Percentiles rank a stretch among this genome's conserved stretches.
Evolutionary conservation across 768 basidiomycete species (phyloP).

Genomic region (Collybia sordida): DNA sequence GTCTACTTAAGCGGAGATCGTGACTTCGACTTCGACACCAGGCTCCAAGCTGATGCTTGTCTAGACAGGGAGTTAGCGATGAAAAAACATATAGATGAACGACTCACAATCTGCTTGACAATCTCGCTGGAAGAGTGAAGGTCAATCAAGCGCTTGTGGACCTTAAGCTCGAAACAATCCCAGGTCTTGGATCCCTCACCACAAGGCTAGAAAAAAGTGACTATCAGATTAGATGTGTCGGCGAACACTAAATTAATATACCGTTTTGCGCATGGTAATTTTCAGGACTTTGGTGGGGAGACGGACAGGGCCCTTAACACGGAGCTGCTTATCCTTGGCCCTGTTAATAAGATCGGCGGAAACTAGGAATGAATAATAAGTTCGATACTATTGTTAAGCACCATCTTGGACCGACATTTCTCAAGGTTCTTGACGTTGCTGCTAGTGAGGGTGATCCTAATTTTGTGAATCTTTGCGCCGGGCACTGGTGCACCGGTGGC

Average conservation of each 20-base stretch:
- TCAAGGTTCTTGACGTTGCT: constrained; percentile 98
- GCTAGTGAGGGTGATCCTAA: constrained; percentile 97
- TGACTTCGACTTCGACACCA: constrained; percentile 98
- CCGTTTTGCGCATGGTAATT: constrained; percentile 99
- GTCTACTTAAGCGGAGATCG: constrained; percentile 71
- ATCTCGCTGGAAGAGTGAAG: constrained; percentile 98
- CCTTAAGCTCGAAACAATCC: constrained; percentile 99
- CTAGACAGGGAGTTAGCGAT: constrained; percentile 38
- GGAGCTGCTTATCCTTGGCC: constrained; percentile 99
- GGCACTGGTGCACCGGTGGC: constrained; percentile 85
- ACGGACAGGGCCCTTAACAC: constrained; percentile 97
- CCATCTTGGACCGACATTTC: constrained; percentile 68
- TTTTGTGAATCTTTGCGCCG: constrained; percentile 95
- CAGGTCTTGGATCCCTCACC: constrained; percentile 99
- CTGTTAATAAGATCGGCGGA: constrained; percentile 95
- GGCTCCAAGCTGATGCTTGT: constrained; percentile 99
- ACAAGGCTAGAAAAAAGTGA: constrained; percentile 67
- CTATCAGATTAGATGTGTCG: background rate
- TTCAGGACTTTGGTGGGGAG: constrained; percentile 98
- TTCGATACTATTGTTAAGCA: background rate
- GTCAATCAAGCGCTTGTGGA: constrained; percentile 99
- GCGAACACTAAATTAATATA: constrained; percentile 35
- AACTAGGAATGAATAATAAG: constrained; percentile 51
- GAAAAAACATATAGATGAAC: background rate
- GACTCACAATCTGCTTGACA: constrained; percentile 97